These are phyloP conservation scores for Acacia melanoxylon DNA, from an alignment of 306 rosid genomes.

Conservation along the genomic window DNA sequence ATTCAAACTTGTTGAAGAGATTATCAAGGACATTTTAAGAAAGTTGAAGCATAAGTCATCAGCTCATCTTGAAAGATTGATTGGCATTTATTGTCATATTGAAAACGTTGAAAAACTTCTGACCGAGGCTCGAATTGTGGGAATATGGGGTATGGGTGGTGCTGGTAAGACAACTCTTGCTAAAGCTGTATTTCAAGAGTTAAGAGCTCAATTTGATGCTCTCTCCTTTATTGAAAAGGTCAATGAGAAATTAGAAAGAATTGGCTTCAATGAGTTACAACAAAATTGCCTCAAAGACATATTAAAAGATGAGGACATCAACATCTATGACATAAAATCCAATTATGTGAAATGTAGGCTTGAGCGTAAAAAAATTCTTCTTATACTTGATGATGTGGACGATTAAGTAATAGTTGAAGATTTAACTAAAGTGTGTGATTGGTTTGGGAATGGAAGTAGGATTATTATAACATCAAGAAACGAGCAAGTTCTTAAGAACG, in stretches of 20 bases:
- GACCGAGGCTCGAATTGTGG: background rate
- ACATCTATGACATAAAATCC: background rate
- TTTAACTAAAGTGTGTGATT: background rate
- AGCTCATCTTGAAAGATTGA: background rate
- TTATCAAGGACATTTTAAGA: background rate
- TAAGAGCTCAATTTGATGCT: background rate
- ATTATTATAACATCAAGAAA: background rate
- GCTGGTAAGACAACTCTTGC: background rate
- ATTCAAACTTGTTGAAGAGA: background rate
- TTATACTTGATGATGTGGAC: background rate
- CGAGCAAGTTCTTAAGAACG: background rate
- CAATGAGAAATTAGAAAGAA: background rate
- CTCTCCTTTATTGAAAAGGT: background rate
- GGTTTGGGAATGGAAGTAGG: background rate
- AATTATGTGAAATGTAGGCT: background rate
- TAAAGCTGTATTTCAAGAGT: background rate
- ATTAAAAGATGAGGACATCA: background rate
- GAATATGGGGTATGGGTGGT: slow-evolving; percentile 22
- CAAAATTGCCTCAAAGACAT: background rate
- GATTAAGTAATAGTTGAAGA: background rate
- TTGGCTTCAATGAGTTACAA: background rate
- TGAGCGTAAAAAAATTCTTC: background rate
- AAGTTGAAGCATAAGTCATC: background rate
- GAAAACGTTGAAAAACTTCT: background rate
- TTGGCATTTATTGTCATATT: background rate